phyloP scores from a whole-genome alignment of 2,329 filamentous ascomycete genomes.

The Rosellinia necatrix region DNA sequence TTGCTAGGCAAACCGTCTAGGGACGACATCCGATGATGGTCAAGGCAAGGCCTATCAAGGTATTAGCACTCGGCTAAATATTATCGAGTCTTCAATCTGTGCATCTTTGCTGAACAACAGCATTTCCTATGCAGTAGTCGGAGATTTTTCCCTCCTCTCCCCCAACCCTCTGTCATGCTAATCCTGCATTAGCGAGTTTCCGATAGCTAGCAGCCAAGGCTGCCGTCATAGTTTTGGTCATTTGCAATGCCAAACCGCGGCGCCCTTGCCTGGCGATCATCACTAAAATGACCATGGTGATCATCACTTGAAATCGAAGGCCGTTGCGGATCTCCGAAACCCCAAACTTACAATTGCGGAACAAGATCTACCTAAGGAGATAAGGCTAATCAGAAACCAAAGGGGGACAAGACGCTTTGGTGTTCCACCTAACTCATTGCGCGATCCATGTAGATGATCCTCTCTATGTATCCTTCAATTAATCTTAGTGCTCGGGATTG shows the following conservation, averaged over 20 bases:
- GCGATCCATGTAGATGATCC: background rate
- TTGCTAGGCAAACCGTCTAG: background rate
- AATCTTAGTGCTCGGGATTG: too few relatives aligned
- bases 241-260: background rate
- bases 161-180: background rate
- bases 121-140: background rate
- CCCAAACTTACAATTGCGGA: background rate
- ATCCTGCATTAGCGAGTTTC: background rate
- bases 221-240: background rate
- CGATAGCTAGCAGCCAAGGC: background rate
- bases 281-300: constrained; percentile 1
- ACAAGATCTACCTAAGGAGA: background rate
- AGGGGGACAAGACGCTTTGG: background rate
- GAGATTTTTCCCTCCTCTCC: background rate
- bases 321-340: background rate
- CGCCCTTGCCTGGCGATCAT: background rate
- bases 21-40: background rate
- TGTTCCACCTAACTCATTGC: background rate
- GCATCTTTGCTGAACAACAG: background rate
- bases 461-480: too few relatives aligned
- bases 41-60: background rate
- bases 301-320: constrained; percentile 16
- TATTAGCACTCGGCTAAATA: too few relatives aligned
- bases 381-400: constrained; percentile 10
- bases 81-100: background rate